A percentile compares a stretch with the other conserved stretches of the same genome.
These are phyloP conservation scores for Tephrocybe sp. DNA, from an alignment of 768 basidiomycete genomes.

Conservation along the genomic window DNA sequence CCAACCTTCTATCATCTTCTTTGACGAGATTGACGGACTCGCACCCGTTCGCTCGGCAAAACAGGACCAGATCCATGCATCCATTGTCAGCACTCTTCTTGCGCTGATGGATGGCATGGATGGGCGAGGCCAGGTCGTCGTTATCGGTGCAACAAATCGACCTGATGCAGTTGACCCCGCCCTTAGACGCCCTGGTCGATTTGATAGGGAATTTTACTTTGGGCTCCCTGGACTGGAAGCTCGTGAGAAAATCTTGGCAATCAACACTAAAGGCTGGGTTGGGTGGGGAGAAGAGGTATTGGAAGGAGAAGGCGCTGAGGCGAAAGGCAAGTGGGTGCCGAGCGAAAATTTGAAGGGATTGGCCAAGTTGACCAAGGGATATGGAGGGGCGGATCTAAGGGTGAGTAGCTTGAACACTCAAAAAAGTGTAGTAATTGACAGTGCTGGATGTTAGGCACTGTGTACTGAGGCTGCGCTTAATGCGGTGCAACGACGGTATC, in stretches of 20 bases:
- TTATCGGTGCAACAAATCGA: constrained; percentile 96
- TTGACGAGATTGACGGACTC: constrained; percentile 98
- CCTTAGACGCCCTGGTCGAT: constrained; percentile 87
- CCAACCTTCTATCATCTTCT: constrained; percentile 98
- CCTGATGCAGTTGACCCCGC: constrained; percentile 99
- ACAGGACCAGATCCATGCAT: constrained; percentile 98
- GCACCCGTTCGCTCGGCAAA: constrained; percentile 98
- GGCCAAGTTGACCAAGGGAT: constrained; percentile 91
- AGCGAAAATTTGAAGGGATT: constrained; percentile 46
- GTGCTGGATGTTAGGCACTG: constrained; percentile 56
- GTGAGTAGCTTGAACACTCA: constrained; percentile 43
- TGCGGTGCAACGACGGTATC: constrained; percentile 93
- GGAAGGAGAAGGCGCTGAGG: constrained; percentile 26
- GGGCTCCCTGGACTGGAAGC: constrained; percentile 83
- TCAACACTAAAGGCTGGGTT: constrained; percentile 89
- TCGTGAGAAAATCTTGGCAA: constrained; percentile 81
- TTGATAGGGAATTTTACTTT: constrained; percentile 98
- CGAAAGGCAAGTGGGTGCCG: constrained; percentile 22
- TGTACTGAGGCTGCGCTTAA: constrained; percentile 97
- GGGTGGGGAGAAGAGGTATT: constrained; percentile 60
- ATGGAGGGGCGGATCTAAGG: constrained; percentile 94
- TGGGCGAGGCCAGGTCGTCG: constrained; percentile 92
- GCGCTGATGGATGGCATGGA: constrained; percentile 99
- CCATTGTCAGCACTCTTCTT: constrained; percentile 91
- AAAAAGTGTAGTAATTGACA: constrained; percentile 6